Evolutionary conservation across 2,329 filamentous ascomycete species (phyloP).

Genomic region (Diaporthe ampelina): DNA sequence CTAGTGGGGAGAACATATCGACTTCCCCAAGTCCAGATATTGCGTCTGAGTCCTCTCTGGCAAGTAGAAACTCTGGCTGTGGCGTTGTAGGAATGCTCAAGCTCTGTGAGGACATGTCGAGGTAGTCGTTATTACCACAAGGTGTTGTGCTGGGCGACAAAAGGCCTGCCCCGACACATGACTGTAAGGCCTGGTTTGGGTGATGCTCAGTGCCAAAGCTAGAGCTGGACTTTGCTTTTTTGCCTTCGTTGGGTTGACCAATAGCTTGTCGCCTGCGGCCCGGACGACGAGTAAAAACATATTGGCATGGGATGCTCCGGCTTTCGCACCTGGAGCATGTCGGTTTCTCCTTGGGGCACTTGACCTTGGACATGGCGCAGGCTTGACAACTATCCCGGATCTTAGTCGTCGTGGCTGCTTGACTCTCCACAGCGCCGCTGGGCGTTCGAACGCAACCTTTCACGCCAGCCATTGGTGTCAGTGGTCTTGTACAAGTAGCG

Average conservation of each 20-base stretch:
- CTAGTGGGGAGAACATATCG: not conserved
- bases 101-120: not conserved
- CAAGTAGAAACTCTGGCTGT: not conserved
- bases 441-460: not conserved
- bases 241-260: not conserved
- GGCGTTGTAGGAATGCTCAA: not conserved
- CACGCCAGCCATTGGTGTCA: not conserved
- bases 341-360: constrained; percentile 52
- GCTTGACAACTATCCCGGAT: constrained; percentile 52
- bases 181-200: not conserved
- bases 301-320: not conserved
- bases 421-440: not conserved
- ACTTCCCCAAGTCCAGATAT: not conserved
- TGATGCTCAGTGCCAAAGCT: not conserved
- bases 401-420: not conserved
- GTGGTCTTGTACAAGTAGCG: no score
- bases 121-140: no score
- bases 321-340: constrained; percentile 50
- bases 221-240: not conserved
- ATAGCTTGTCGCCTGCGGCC: not conserved
- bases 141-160: not conserved
- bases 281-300: not conserved
- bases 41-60: not conserved
- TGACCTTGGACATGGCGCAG: constrained; percentile 54
- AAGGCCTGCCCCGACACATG: not conserved